Evolutionary conservation across 2,329 filamentous ascomycete species (phyloP).

Genomic region (Aspergillus fijiensis): DNA sequence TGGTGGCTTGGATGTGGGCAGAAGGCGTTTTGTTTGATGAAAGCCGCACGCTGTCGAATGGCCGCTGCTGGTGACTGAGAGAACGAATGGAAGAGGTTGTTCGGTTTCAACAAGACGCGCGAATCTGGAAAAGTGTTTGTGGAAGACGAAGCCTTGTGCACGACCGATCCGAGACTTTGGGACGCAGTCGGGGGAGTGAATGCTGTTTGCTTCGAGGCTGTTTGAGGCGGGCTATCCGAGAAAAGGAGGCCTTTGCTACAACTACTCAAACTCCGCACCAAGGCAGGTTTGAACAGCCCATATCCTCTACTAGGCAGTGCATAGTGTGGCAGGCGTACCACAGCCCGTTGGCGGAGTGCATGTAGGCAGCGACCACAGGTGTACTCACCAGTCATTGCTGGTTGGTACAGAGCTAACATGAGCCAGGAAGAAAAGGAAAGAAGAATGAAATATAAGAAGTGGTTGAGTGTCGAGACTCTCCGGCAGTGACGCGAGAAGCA

Average conservation of each 20-base stretch:
- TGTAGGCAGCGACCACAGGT: conserved; percentile 44
- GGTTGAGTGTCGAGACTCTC: not conserved
- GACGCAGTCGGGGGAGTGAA: conserved; percentile 7
- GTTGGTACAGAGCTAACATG: conserved; percentile 7
- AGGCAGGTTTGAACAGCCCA: conserved; percentile 22
- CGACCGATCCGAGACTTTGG: conserved; percentile 19
- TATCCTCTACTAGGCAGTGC: conserved; percentile 23
- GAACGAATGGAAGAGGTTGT: conserved; percentile 93
- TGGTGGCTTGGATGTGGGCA: conserved; percentile 89
- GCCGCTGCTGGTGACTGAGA: conserved; percentile 83
- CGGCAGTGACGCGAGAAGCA: not conserved
- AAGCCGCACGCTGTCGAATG: conserved; percentile 82
- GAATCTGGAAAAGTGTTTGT: conserved; percentile 26
- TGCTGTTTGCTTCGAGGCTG: conserved; percentile 19
- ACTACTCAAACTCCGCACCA: conserved; percentile 31
- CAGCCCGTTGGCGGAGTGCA: conserved; percentile 32
- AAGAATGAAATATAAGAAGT: not conserved
- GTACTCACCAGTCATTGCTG: conserved; percentile 41
- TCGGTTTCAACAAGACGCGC: conserved; percentile 57
- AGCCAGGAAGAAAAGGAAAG: not conserved
- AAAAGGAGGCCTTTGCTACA: conserved; percentile 25
- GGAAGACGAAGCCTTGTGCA: conserved; percentile 29
- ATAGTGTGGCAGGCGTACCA: conserved; percentile 17
- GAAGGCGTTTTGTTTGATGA: conserved; percentile 88
- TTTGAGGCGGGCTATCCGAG: conserved; percentile 16